Conservation (phyloP, 257 asterid species). For the Parsonsia alboflavescens region DNA sequence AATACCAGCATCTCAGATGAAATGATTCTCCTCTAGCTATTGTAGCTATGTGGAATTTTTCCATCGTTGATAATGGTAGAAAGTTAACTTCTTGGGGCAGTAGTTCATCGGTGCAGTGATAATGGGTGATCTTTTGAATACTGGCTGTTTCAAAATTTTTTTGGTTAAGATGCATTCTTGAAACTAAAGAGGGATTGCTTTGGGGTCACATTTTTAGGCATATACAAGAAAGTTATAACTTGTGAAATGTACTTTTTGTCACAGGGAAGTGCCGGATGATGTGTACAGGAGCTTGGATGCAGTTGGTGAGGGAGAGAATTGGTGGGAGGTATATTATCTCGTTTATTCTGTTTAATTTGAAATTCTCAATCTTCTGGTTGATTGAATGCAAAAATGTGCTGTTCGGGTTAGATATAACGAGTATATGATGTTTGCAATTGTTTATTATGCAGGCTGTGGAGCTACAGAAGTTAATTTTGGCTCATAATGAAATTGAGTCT, state of each 20-base stretch:
- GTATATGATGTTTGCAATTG: conserved; percentile 16
- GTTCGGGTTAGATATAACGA: not conserved
- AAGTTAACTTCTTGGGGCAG: not conserved
- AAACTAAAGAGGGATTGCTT: not conserved
- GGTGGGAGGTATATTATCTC: conserved; percentile 89
- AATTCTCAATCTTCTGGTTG: not conserved
- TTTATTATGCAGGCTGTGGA: conserved; percentile 66
- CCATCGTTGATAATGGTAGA: conserved; percentile 1
- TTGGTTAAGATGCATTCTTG: conserved; percentile 4
- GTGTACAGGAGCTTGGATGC: conserved; percentile 82
- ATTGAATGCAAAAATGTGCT: not conserved
- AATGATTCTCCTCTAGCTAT: not conserved
- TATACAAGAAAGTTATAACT: not conserved
- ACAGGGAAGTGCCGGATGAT: conserved; percentile 84
- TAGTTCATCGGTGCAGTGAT: not conserved
- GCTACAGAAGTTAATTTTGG: conserved; percentile 89
- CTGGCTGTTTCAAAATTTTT: not conserved
- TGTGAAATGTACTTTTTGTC: not conserved
- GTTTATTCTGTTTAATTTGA: conserved; percentile 8
- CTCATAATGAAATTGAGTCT: conserved; percentile 72
- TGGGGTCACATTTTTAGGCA: too few species aligned
- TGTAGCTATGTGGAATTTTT: not conserved
- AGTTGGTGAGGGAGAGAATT: conserved; percentile 74
- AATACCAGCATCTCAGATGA: not conserved
- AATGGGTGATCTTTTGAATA: not conserved